Evolutionary conservation across 225 moss, liverwort and hornwort genomes (phyloP).

Genomic region (Ulota crispa): DNA sequence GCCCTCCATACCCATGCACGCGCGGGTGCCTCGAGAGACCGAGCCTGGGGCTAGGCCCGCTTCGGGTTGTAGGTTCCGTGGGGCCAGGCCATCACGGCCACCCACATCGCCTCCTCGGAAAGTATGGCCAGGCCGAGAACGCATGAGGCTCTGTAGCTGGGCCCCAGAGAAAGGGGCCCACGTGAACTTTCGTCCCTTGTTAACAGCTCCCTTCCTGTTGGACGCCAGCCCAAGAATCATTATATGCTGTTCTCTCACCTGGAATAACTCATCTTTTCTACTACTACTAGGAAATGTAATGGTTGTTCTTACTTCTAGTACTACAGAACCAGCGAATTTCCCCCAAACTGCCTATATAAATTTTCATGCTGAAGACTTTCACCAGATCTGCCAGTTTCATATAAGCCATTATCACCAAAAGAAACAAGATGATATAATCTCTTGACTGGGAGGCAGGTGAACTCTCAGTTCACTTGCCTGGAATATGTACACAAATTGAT

Average conservation of each 20-base stretch:
- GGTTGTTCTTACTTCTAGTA: not conserved
- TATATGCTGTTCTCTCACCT: not conserved
- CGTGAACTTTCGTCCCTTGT: conserved; percentile 18
- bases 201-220: conserved; percentile 4
- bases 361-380: not conserved
- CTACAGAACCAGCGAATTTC: not conserved
- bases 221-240: not conserved
- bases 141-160: conserved; percentile 22
- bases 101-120: conserved; percentile 32
- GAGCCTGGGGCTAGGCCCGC: conserved; percentile 1
- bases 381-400: not conserved
- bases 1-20: conserved; percentile 25
- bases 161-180: conserved; percentile 1
- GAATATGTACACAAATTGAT: not conserved
- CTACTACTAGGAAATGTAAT: not conserved
- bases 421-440: not conserved
- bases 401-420: not conserved
- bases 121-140: conserved; percentile 33
- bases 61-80: not conserved
- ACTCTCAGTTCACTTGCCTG: no score
- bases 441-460: not conserved
- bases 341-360: not conserved
- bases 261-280: not conserved
- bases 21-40: conserved; percentile 18
- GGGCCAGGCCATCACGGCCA: conserved; percentile 19